Base-by-base conservation (phyloP, 495 filamentous ascomycete genomes). In the Trichoderma reesei region DNA sequence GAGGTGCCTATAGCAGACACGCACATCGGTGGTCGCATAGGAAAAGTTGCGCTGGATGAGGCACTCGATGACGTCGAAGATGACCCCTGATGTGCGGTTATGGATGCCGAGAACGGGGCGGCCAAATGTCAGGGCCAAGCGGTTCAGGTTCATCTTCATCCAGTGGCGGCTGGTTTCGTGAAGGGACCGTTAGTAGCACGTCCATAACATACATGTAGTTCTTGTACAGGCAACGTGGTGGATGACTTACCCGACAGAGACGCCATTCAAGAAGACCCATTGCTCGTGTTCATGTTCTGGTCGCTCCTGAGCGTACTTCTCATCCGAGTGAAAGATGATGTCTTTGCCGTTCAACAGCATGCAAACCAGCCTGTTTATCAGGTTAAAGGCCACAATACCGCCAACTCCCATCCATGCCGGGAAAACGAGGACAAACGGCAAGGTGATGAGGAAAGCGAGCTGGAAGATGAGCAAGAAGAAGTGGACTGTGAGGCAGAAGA, bases 81-180 rank as follows among this genome's bases (percentile, higher is more conserved):
- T 68, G 54, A 91, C 76, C 3, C 90, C 90, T 18, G 73, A 87
- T 72, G 89, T 94, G 51, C 81, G 83, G 69, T 94, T 96, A 66
- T 92, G 91, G n/a, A 95, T 81, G n/a, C 90, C 91, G 0, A 83
- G 79, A 26, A 96, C 74, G 2, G 82, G 86, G 7, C 91, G 82
- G 61, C 88, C 85, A 70, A 95, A 96, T 37, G 86, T 91, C 59
- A 84, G 73, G 0, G 88, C 84, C 10, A 94, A 74, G 11, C 87
- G 82, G 70, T 96, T 82, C 63, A 93, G 75, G 67, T 90, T 91
- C 56, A 73, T 77, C 73, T 88, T 83, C 13, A 89, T 73, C 80
- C 86, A 86, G 66, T 82, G 76, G 41, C 79, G 74, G 31, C 81
- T 80, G 59, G 3, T 3, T 56, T 34, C 20, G 7, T 13, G 20